Conservation (phyloP, 108 stramenopile species). For the Bacterosira constricta region DNA sequence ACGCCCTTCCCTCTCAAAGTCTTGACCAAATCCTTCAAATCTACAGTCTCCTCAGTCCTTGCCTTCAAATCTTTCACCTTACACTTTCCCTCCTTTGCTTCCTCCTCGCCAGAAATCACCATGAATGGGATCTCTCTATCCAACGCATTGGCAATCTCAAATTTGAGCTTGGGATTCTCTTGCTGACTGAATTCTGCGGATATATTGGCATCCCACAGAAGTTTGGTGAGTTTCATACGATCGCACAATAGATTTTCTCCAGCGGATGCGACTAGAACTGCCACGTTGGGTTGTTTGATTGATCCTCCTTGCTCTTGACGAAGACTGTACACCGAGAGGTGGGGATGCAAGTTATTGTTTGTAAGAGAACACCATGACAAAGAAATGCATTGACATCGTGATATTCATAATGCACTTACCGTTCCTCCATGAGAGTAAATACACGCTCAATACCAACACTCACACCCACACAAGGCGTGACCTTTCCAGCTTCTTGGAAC, state of each 20-base stretch:
- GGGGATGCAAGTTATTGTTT: neutral
- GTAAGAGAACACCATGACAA: neutral
- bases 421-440: constrained; percentile 90
- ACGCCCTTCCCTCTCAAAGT: constrained; percentile 62
- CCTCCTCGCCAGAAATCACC: constrained; percentile 88
- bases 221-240: constrained; percentile 79
- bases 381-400: neutral
- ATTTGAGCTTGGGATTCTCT: constrained; percentile 87
- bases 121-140: constrained; percentile 86
- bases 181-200: constrained; percentile 85
- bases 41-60: constrained; percentile 68
- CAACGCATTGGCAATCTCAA: constrained; percentile 79
- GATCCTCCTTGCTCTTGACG: constrained; percentile 61
- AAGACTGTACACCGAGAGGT: constrained; percentile 19
- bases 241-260: constrained; percentile 69
- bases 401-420: constrained; percentile 40
- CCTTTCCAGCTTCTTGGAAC: constrained; percentile 83
- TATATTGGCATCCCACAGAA: constrained; percentile 83
- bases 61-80: constrained; percentile 85
- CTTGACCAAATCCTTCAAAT: constrained; percentile 42
- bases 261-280: constrained; percentile 83
- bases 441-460: constrained; percentile 93
- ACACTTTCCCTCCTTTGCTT: constrained; percentile 77
- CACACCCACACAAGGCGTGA: constrained; percentile 92
- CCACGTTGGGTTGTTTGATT: constrained; percentile 62